These are phyloP conservation scores for Fistulinella cinereoalba DNA, from an alignment of 1,284 basidiomycete species.

Conservation along the genomic window DNA sequence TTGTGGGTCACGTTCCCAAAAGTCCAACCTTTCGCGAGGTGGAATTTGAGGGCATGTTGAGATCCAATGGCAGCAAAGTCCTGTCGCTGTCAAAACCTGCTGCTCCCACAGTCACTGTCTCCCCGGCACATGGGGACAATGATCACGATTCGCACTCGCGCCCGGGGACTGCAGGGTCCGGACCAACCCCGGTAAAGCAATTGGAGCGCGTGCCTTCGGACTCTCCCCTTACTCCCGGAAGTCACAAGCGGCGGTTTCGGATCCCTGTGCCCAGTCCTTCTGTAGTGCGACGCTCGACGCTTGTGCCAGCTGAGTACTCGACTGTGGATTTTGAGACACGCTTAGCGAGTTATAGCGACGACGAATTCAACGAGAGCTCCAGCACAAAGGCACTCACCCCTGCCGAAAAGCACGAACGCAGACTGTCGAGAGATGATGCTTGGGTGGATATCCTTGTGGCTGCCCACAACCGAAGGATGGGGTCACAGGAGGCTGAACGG, in stretches of 20 bases:
- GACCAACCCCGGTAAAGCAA: conserved; percentile 15
- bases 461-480: conserved; percentile 56
- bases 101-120: conserved; percentile 23
- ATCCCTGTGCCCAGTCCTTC: conserved; percentile 53
- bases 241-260: conserved; percentile 51
- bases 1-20: conserved; percentile 63
- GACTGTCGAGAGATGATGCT: conserved; percentile 64
- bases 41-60: conserved; percentile 78
- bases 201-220: conserved; percentile 31
- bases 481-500: conserved; percentile 54
- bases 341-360: conserved; percentile 63
- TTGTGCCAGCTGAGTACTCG: conserved; percentile 65
- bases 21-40: conserved; percentile 62
- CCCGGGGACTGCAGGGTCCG: conserved; percentile 26
- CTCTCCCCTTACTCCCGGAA: conserved; percentile 27
- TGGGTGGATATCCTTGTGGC: conserved; percentile 86
- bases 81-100: conserved; percentile 47
- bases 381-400: conserved; percentile 25
- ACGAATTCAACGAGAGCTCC: conserved; percentile 43
- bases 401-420: conserved; percentile 47
- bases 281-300: conserved; percentile 43
- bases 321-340: conserved; percentile 75
- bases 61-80: conserved; percentile 59
- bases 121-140: conserved; percentile 17
- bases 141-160: conserved; percentile 20